Evolutionary conservation across 805 yeast species (phyloP).

Genomic region (Saturnispora gosingensis): DNA sequence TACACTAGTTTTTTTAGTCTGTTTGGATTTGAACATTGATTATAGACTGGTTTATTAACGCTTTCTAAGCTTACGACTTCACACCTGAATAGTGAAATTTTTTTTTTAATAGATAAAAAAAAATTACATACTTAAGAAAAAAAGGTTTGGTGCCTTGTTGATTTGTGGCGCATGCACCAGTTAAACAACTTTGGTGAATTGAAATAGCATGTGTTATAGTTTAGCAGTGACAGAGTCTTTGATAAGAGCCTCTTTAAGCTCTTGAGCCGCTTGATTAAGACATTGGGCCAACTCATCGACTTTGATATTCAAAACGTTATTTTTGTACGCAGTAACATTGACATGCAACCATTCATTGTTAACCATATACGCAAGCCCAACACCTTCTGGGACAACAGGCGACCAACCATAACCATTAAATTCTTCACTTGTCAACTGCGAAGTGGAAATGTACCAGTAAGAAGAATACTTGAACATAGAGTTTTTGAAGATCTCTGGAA

Average conservation of each 20-base stretch:
- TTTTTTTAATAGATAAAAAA: not conserved
- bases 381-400: slow-evolving; percentile 88
- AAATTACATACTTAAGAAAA: not conserved
- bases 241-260: slow-evolving; percentile 56
- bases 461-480: slow-evolving; percentile 68
- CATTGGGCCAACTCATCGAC: slow-evolving; percentile 55
- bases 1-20: slow-evolving; percentile 15
- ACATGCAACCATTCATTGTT: slow-evolving; percentile 79
- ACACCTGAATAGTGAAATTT: not conserved
- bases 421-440: slow-evolving; percentile 77
- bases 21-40: slow-evolving; percentile 16
- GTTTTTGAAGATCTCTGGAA: slow-evolving; percentile 63
- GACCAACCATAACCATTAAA: slow-evolving; percentile 95
- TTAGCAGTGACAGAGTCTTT: slow-evolving; percentile 20
- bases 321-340: slow-evolving; percentile 69
- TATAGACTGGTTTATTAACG: not conserved
- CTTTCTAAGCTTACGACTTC: not conserved
- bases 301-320: slow-evolving; percentile 45
- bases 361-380: slow-evolving; percentile 90
- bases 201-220: slow-evolving; percentile 11
- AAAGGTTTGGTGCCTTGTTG: not conserved
- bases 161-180: not conserved
- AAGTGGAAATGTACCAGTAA: slow-evolving; percentile 81
- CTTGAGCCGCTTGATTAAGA: slow-evolving; percentile 71
- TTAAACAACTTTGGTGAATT: not conserved